Evolutionary conservation across 2,329 filamentous ascomycete genomes (phyloP).

Genomic region (Falciphora oryzae): DNA sequence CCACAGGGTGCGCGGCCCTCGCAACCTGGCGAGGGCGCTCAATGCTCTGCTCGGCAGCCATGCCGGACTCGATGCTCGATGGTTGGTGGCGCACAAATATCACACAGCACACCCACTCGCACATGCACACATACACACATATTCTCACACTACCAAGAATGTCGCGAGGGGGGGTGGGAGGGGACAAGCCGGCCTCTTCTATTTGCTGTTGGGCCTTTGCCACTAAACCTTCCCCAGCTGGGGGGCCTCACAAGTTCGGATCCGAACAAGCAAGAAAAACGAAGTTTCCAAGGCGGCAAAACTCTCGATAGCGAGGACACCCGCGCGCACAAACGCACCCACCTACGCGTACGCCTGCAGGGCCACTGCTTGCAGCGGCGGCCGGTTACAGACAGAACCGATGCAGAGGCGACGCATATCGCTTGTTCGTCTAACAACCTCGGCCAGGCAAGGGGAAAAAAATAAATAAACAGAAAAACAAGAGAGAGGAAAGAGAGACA

Average conservation of each 20-base stretch:
- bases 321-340: too few species aligned
- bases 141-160: too few species aligned
- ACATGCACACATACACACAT: not conserved
- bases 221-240: not conserved
- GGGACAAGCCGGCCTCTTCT: too few species aligned
- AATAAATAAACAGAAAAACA: not conserved
- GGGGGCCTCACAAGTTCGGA: not conserved
- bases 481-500: too few species aligned
- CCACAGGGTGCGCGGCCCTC: not conserved
- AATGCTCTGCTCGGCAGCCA: not conserved
- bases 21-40: not conserved
- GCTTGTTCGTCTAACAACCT: slow-evolving; percentile 3
- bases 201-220: too few species aligned
- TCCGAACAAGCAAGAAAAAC: not conserved
- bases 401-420: not conserved
- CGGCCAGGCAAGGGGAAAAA: not conserved
- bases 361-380: too few species aligned
- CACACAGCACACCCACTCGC: not conserved
- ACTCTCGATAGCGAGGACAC: too few species aligned
- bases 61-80: not conserved
- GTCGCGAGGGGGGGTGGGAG: too few species aligned
- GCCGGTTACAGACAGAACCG: too few species aligned
- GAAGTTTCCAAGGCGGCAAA: too few species aligned
- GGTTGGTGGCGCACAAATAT: not conserved
- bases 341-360: too few species aligned